Conservation (phyloP, 2,329 filamentous ascomycete species). For the Cercospora nicotianae region DNA sequence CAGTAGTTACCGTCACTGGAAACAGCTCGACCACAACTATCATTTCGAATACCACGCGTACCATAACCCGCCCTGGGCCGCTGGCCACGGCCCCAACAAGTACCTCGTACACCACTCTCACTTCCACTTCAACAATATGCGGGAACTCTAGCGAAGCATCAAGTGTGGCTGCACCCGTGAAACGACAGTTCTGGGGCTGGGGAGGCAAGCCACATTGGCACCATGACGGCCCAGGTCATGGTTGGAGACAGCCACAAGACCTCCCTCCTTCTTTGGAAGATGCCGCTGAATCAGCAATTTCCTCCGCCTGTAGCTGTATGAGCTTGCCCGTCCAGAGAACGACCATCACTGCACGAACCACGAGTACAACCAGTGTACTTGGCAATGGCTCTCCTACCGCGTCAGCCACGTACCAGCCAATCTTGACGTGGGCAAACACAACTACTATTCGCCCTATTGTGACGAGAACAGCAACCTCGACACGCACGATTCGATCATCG, state of each 20-base stretch:
- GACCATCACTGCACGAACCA: not conserved
- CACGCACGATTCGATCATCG: constrained; percentile 1
- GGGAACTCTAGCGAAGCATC: not conserved
- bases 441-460: constrained; percentile 9
- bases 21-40: constrained; percentile 8
- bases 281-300: not conserved
- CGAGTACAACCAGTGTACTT: not conserved
- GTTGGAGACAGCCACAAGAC: constrained; percentile 4
- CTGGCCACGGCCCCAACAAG: not conserved
- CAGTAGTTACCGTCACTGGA: not conserved
- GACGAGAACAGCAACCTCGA: constrained; percentile 1
- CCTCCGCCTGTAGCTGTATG: constrained; percentile 12
- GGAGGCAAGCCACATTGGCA: constrained; percentile 6
- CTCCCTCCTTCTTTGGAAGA: constrained; percentile 4
- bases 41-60: constrained; percentile 5
- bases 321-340: not conserved
- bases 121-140: constrained; percentile 8
- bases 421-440: not conserved
- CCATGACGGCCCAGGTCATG: not conserved
- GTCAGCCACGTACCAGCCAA: not conserved
- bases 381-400: not conserved
- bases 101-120: constrained; percentile 8
- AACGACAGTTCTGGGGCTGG: constrained; percentile 2
- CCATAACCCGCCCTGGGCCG: not conserved
- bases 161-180: not conserved